phyloP scores from a whole-genome alignment of 441 rosid species.

The Euphorbia celastroides region DNA sequence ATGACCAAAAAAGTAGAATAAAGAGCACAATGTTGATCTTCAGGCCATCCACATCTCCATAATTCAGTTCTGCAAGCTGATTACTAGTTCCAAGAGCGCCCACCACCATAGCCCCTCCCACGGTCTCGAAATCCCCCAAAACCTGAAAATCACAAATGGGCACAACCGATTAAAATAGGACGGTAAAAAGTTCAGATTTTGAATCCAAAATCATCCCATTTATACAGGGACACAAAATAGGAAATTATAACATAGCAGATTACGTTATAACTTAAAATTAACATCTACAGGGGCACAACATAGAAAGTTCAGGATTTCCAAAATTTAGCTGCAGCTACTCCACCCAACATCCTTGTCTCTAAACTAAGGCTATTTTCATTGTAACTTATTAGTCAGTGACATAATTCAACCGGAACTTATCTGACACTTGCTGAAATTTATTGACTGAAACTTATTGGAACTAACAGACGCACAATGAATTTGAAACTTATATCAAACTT shows the following conservation, averaged over 20 bases:
- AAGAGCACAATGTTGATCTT: neutral
- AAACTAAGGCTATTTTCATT: no score
- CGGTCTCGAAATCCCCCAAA: constrained; percentile 69
- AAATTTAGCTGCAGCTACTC: neutral
- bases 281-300: neutral
- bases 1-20: neutral
- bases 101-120: constrained; percentile 58
- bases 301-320: neutral
- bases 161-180: neutral
- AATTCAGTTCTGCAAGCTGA: constrained; percentile 6
- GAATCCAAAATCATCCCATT: neutral
- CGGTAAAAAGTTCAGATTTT: neutral
- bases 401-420: no score
- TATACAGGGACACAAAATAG: neutral
- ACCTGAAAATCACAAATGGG: constrained; percentile 29
- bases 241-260: neutral
- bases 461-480: no score
- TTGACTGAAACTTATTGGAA: no score
- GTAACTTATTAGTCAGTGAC: no score
- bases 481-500: no score
- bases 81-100: constrained; percentile 54
- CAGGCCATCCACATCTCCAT: constrained; percentile 12
- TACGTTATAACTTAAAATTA: neutral
- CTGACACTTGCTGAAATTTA: no score
- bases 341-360: neutral